Conservation (phyloP, 805 yeast genomes). For the Spathaspora girioi region DNA sequence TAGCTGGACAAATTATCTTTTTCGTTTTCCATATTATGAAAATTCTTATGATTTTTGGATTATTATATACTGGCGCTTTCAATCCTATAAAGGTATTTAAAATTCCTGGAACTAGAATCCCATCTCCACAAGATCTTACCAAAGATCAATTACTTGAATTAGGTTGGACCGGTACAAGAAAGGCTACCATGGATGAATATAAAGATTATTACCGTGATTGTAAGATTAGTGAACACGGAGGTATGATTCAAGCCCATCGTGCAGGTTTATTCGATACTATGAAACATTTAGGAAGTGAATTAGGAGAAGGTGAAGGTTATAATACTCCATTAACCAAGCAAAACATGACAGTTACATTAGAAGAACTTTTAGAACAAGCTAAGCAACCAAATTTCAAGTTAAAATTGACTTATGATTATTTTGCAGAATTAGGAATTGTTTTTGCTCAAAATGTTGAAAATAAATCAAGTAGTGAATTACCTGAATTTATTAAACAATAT, state of each 20-base stretch:
- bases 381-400: slow-evolving; percentile 37
- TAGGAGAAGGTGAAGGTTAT: slow-evolving; percentile 84
- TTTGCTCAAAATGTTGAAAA: slow-evolving; percentile 39
- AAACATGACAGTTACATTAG: slow-evolving; percentile 14
- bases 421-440: slow-evolving; percentile 46
- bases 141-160: slow-evolving; percentile 56
- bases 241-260: slow-evolving; percentile 71
- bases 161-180: slow-evolving; percentile 96
- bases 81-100: slow-evolving; percentile 53
- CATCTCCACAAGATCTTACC: slow-evolving; percentile 23
- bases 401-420: slow-evolving; percentile 53
- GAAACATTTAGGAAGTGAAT: slow-evolving; percentile 53
- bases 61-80: slow-evolving; percentile 66
- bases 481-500: slow-evolving; percentile 52
- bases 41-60: slow-evolving; percentile 48
- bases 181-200: slow-evolving; percentile 67
- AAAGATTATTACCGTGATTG: slow-evolving; percentile 62
- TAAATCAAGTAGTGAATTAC: slow-evolving; percentile 37
- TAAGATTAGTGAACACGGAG: slow-evolving; percentile 66
- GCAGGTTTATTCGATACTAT: slow-evolving; percentile 64
- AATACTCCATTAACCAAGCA: slow-evolving; percentile 50
- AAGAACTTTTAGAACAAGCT: slow-evolving; percentile 24
- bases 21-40: slow-evolving; percentile 73
- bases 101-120: slow-evolving; percentile 1
- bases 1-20: slow-evolving; percentile 59